These are phyloP conservation scores for Amaranthus cruentus DNA, from an alignment of 148 eudicot genomes.

Conservation along the genomic window DNA sequence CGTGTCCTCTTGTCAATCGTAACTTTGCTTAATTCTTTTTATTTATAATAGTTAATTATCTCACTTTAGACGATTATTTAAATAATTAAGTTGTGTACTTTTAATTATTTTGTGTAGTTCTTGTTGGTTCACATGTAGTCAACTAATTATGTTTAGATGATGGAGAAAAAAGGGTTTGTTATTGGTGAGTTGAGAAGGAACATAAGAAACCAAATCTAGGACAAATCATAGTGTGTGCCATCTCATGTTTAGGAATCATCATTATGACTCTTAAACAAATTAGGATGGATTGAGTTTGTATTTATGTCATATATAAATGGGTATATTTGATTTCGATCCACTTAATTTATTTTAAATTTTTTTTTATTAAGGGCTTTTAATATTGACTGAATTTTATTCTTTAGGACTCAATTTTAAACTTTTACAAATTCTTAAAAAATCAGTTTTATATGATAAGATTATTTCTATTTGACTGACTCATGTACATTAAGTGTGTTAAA, in stretches of 20 bases:
- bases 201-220: conserved; percentile 17
- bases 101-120: neutral
- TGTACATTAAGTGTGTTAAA: no score
- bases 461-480: no score
- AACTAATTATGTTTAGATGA: conserved; percentile 2
- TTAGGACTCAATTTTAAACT: no score
- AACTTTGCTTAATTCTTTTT: neutral
- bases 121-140: conserved; percentile 17
- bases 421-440: no score
- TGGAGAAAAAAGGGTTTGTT: neutral
- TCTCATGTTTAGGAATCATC: conserved; percentile 9
- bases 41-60: neutral
- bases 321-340: no score
- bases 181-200: neutral
- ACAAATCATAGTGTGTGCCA: conserved; percentile 21
- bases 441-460: no score
- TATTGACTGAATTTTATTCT: neutral
- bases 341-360: no score
- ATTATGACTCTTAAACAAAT: no score
- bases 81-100: neutral
- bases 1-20: conserved; percentile 14
- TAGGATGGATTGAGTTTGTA: no score
- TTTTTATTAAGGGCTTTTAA: neutral
- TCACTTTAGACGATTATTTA: no score
- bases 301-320: no score